Evolutionary conservation across 768 basidiomycete genomes (phyloP), one percentile per base, ranked within the genome.

Genomic region (Trametes meyenii): DNA sequence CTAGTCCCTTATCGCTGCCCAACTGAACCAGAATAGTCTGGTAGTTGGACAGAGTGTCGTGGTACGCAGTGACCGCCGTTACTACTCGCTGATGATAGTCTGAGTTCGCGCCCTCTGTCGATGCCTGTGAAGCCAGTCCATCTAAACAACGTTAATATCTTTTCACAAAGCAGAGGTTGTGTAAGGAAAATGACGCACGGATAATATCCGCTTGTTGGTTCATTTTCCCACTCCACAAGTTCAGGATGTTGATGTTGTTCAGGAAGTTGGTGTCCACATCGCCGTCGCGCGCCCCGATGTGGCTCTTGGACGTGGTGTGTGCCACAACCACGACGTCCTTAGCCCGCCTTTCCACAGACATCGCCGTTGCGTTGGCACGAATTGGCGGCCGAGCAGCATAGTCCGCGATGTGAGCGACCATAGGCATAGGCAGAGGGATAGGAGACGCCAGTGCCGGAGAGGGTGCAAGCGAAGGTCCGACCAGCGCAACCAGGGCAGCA

Each of bases 1-100:
- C 80, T 36, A 83, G 75, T 17, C 85, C 85, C 53, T 82, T 82
- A 67, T 80, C 79, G 17, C 69, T 62, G 8, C 66, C 71, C 29
- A 76, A 66, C 39, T 67, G 64, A 12, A 50, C 67, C 26, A 79
- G 66, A 21, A 72, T 57, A 35, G 50, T 60, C 48, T 72, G 62
- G 29, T 78, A 72, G 39, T 70, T 72, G n/a, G 70, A 64, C 21
- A 76, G 66, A 42, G 71, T 74, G 63, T 46, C 67, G 61, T 69
- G 78, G 72, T 66, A 76, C 14, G 68, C 71, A 5, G 73, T 72
- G n/a, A 83, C 64, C 50, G 73, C 72, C 44, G 72, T 63, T 16
- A 70, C 71, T 39, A 73, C 76, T 51, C 77, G 70, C 52, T 76
- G 75, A 65, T 79, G 76, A 65, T 77, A 81, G 43, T 61, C 58